phyloP scores from a whole-genome alignment of 305 asterid species.

The Solanum hybrid region DNA sequence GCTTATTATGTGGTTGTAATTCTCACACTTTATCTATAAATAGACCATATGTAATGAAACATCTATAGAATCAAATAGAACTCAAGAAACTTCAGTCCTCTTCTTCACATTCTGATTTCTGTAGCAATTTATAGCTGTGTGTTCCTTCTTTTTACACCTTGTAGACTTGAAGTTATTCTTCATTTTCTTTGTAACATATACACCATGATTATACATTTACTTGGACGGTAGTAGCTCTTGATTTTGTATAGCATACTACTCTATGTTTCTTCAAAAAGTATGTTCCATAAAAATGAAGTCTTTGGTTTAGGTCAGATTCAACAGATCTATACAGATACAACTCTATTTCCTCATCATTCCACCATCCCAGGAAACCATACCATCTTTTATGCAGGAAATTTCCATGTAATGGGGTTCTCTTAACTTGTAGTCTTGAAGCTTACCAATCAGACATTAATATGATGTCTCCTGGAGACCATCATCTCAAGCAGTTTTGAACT shows the following conservation, averaged over 20 bases:
- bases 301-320: not conserved
- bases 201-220: not conserved
- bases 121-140: not conserved
- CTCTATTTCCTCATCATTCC: too few relatives aligned
- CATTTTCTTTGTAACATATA: not conserved
- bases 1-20: not conserved
- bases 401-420: too few relatives aligned
- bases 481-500: not conserved
- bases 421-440: not conserved
- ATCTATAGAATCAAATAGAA: not conserved
- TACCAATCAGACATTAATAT: not conserved
- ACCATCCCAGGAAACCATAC: too few relatives aligned
- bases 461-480: not conserved
- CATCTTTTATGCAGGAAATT: too few relatives aligned
- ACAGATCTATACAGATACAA: too few relatives aligned
- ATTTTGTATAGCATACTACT: not conserved
- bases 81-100: not conserved
- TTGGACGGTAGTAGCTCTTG: not conserved
- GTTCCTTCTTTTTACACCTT: not conserved
- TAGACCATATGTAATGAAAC: not conserved
- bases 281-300: not conserved
- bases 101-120: not conserved
- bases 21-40: not conserved
- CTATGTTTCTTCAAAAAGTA: not conserved
- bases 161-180: not conserved